Percentiles rank a stretch among this genome's conserved stretches.
Evolutionary conservation across 208 protist genomes (phyloP).

Genomic region (Acanthamoeba lenticulata): DNA sequence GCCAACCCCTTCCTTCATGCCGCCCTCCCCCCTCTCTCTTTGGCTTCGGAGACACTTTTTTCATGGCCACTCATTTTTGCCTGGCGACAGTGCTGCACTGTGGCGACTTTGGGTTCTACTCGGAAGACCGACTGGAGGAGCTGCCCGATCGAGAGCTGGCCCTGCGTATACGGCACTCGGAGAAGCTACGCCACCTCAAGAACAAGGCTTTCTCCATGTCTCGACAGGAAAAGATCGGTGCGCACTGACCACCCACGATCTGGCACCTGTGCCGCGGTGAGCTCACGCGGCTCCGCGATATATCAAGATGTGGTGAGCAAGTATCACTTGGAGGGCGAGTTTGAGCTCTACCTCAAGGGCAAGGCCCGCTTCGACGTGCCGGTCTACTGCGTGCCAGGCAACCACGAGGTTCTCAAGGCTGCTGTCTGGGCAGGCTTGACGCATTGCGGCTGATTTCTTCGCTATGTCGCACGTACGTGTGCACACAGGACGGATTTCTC

Average conservation of each 20-base stretch:
- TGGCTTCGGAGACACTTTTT: background rate
- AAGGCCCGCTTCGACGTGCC: background rate
- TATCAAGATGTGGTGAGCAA: background rate
- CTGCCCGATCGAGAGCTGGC: conserved; percentile 54
- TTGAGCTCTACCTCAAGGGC: conserved; percentile 31
- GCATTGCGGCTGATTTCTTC: background rate
- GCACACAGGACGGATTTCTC: background rate
- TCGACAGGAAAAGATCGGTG: conserved; percentile 13
- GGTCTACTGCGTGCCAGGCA: conserved; percentile 32
- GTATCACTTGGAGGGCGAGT: conserved; percentile 45
- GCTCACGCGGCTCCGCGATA: background rate
- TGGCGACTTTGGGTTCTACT: conserved; percentile 57
- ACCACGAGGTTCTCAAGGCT: conserved; percentile 19
- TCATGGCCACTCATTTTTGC: background rate
- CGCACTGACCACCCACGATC: background rate
- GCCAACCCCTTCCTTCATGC: too few species aligned
- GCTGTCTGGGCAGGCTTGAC: too few species aligned
- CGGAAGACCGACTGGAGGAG: conserved; percentile 32
- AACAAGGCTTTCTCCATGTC: conserved; percentile 61
- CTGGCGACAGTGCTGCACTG: conserved; percentile 13
- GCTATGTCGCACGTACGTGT: background rate
- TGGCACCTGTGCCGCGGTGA: background rate
- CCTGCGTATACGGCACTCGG: background rate
- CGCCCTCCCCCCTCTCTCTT: background rate
- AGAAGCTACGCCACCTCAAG: conserved; percentile 25